Percentiles rank a stretch among this genome's conserved stretches.
Evolutionary conservation across 495 filamentous ascomycete species (phyloP).

Genomic region (Aspergillus bertholletiae): DNA sequence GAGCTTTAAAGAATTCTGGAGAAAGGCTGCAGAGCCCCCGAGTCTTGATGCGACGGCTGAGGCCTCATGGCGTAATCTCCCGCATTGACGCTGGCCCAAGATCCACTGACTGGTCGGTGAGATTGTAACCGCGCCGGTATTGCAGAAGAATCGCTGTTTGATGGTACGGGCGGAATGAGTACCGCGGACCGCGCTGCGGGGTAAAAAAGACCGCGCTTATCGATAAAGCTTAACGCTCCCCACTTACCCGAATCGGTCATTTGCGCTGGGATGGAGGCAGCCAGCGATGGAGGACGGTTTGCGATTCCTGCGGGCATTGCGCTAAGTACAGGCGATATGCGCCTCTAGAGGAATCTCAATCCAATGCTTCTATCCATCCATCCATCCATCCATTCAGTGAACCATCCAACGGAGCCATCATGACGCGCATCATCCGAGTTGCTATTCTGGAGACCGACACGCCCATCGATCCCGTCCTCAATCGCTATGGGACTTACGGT

Average conservation of each 20-base stretch:
- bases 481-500: slow-evolving; percentile 65
- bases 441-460: slow-evolving; percentile 79
- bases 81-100: neutral
- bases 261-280: no score
- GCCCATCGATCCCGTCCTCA: slow-evolving; percentile 50
- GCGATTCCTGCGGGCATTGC: no score
- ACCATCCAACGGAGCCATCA: no score
- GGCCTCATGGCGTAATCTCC: neutral
- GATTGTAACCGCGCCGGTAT: neutral
- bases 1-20: neutral
- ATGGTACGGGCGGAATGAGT: slow-evolving; percentile 1
- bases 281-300: no score
- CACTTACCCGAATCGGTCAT: neutral
- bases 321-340: no score
- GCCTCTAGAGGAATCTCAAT: no score
- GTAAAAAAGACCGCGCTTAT: slow-evolving; percentile 22
- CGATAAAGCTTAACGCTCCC: neutral
- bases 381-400: no score
- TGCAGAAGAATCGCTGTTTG: neutral
- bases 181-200: slow-evolving; percentile 26
- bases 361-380: no score
- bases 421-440: slow-evolving; percentile 51
- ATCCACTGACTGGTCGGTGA: neutral
- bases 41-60: neutral
- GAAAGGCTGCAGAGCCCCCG: neutral